Evolutionary conservation across 129 eudicot species (phyloP), one percentile per base, ranked within the genome.

Genomic region (Deinandra increscens): DNA sequence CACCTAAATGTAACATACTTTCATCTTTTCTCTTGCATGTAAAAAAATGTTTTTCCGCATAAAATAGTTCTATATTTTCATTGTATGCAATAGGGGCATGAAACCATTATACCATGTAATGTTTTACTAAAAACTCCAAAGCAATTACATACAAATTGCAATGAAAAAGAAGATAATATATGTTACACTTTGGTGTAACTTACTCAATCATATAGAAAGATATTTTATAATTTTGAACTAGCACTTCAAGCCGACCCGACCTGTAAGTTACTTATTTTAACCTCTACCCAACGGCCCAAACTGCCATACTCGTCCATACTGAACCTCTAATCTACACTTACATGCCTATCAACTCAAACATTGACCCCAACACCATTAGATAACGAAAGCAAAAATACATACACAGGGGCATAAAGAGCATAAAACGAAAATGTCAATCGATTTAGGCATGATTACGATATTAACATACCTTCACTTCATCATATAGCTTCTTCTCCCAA

Each of bases 401-500:
- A 3, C 31, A n/a, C 60, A 41, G 39, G 3, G 1, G 6, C 22
- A 45, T 22, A 60, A 50, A 4, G 26, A 41, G 20, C 46, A 60
- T 33, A 15, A n/a, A 11, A 29, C 33, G 9, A 22, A 17, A 58
- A 2, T 43, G 33, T 44, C 22, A 11, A 33, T 11, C 15, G 6
- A 65, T 26, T 41, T 38, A 33, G 49, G 66, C 19, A 19, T 12
- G 29, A 15, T 31, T 6, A 50, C 26, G 15, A 0, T 17, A 18
- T 15, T 49, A 80, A 51, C 53, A 49, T 85, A 94, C 99, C 91
- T 94, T 94, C 17, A 89, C 97, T 90, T 94, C 99, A 74, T 94
- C 97, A 55, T 85, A 94, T 12, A 94, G 83, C 90, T 94, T 94
- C 73, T 94, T 89, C 81, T 94, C 99, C 99, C 99, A 94, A 29